Percentiles rank a stretch among this genome's conserved stretches.
Evolutionary conservation across 2,329 filamentous ascomycete genomes (phyloP).

Genomic region (Apiospora pterosperma): DNA sequence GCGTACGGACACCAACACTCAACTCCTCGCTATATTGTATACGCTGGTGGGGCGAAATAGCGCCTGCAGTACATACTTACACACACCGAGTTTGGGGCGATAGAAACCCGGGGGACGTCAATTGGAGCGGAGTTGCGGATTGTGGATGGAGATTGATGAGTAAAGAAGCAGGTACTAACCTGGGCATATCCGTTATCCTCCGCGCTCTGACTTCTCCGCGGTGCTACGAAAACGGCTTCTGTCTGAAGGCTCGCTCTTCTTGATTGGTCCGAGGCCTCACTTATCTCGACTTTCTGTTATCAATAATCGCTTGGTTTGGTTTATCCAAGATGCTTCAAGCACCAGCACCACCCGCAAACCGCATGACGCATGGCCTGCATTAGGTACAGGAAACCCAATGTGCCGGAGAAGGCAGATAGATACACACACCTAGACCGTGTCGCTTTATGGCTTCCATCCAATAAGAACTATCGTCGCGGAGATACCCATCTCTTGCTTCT

Average conservation of each 20-base stretch:
- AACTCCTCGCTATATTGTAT: no score
- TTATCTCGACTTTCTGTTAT: constrained; percentile 1
- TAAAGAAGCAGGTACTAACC: no score
- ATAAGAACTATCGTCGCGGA: constrained; percentile 15
- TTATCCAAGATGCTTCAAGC: background rate
- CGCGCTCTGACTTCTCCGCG: background rate
- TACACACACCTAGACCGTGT: background rate
- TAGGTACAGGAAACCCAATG: background rate
- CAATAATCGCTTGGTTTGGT: background rate
- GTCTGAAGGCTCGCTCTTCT: background rate
- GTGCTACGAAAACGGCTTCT: background rate
- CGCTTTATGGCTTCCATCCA: background rate
- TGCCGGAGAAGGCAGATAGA: background rate
- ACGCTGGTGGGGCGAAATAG: no score
- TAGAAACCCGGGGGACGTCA: no score
- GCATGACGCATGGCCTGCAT: background rate
- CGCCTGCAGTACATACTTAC: no score
- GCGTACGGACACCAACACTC: background rate
- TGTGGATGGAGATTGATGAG: no score
- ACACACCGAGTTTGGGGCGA: no score
- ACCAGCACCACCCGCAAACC: background rate
- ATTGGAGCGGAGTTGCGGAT: no score
- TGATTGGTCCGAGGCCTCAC: background rate
- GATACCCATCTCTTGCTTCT: constrained; percentile 19
- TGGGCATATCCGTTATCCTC: background rate